phyloP scores from a whole-genome alignment of 225 moss, liverwort and hornwort genomes.

The Sphagnum contortum region DNA sequence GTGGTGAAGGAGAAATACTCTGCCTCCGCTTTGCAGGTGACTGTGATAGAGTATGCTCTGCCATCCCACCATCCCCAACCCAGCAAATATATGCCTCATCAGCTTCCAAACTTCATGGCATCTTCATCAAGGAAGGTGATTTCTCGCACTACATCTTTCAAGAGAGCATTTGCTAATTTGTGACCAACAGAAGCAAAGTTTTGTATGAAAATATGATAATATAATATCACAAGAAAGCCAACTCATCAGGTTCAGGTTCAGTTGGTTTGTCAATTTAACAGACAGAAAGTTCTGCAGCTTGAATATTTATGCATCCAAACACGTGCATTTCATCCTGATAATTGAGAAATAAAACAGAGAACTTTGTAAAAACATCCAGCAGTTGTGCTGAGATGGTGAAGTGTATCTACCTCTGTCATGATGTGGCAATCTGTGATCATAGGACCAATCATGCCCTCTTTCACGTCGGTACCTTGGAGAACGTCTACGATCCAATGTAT shows the following conservation, averaged over 20 bases:
- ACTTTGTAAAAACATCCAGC: too few relatives aligned
- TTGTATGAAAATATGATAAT: too few relatives aligned
- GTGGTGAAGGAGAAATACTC: conserved; percentile 3
- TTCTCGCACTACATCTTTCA: not conserved
- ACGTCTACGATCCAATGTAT: conserved; percentile 4
- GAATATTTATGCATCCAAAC: too few relatives aligned
- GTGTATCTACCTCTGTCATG: conserved; percentile 1
- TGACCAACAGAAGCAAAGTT: too few relatives aligned
- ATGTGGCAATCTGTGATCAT: conserved; percentile 1
- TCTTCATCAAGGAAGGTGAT: not conserved
- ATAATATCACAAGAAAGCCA: too few relatives aligned
- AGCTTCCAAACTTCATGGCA: not conserved
- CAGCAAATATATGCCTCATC: not conserved
- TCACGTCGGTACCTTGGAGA: conserved; percentile 1
- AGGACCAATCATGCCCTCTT: not conserved
- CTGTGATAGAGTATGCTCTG: conserved; percentile 3
- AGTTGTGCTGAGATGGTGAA: too few relatives aligned
- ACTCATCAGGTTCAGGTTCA: too few relatives aligned
- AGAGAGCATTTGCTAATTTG: too few relatives aligned
- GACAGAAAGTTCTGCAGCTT: too few relatives aligned
- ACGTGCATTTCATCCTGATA: too few relatives aligned
- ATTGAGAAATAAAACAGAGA: too few relatives aligned
- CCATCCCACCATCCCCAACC: not conserved
- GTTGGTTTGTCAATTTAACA: too few relatives aligned
- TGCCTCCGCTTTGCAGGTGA: not conserved